These are phyloP conservation scores for Russula brevipes DNA, from an alignment of 768 basidiomycete genomes.

Conservation along the genomic window DNA sequence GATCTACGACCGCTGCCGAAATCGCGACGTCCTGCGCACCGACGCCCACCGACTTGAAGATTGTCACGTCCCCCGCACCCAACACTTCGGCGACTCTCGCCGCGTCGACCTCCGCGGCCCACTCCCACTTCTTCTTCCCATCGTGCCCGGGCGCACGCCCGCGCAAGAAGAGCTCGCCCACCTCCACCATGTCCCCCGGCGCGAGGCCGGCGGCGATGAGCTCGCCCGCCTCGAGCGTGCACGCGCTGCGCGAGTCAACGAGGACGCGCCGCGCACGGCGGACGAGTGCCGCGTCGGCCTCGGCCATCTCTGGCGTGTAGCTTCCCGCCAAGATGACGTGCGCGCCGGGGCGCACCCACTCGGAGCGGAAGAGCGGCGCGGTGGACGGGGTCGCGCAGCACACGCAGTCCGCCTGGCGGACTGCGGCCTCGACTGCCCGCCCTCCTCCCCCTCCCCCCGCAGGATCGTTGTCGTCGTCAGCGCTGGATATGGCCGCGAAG, in stretches of 20 bases:
- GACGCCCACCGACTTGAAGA: slow-evolving; percentile 87
- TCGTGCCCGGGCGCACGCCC: neutral
- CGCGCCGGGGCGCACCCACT: slow-evolving; percentile 55
- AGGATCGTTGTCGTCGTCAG: slow-evolving; percentile 10
- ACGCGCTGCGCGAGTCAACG: slow-evolving; percentile 72
- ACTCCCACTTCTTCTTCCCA: neutral
- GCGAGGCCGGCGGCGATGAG: slow-evolving; percentile 52
- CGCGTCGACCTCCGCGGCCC: slow-evolving; percentile 20
- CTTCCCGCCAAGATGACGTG: slow-evolving; percentile 78
- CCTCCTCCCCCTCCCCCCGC: no score
- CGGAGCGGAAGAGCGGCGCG: slow-evolving; percentile 61
- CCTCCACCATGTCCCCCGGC: slow-evolving; percentile 48
- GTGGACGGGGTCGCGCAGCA: slow-evolving; percentile 71
- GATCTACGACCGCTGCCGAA: slow-evolving; percentile 58
- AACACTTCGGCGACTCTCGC: slow-evolving; percentile 22
- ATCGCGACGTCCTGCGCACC: slow-evolving; percentile 88
- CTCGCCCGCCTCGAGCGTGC: slow-evolving; percentile 76
- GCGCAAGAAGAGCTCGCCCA: slow-evolving; percentile 59
- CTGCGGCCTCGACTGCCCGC: slow-evolving; percentile 28
- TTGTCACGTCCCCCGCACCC: slow-evolving; percentile 43
- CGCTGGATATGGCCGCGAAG: slow-evolving; percentile 13
- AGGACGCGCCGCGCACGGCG: slow-evolving; percentile 52
- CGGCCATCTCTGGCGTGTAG: slow-evolving; percentile 76
- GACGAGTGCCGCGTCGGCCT: slow-evolving; percentile 59
- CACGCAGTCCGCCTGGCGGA: slow-evolving; percentile 55